phyloP scores from a whole-genome alignment of 192 early-diverging fungal species.

The Mortierella hygrophila region DNA sequence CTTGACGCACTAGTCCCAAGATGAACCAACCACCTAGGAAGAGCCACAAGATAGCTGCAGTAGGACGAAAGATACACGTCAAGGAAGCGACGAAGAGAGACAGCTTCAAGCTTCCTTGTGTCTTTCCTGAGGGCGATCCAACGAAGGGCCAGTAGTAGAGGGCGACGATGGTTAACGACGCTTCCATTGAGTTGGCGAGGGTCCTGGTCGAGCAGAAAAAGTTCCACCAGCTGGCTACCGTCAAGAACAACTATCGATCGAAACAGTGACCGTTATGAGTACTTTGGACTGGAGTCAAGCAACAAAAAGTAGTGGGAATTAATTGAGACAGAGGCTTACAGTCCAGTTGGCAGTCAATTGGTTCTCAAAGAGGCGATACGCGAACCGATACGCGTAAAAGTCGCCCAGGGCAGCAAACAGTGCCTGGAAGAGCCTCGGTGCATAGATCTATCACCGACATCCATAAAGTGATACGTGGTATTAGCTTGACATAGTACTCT shows the following conservation, averaged over 20 bases:
- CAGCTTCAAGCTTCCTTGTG: conserved; percentile 12
- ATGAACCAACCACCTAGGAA: conserved; percentile 77
- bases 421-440: conserved; percentile 83
- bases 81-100: conserved; percentile 81
- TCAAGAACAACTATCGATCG: conserved; percentile 60
- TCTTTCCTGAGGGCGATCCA: not conserved
- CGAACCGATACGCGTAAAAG: conserved; percentile 80
- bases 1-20: conserved; percentile 12
- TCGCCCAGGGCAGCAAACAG: conserved; percentile 80
- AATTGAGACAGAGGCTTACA: conserved; percentile 51
- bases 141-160: conserved; percentile 91
- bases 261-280: not conserved
- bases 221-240: conserved; percentile 71
- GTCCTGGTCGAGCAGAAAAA: conserved; percentile 66
- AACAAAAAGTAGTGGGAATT: not conserved
- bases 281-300: not conserved
- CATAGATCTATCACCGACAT: conserved; percentile 65
- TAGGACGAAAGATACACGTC: conserved; percentile 90
- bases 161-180: conserved; percentile 77
- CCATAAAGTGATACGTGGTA: not conserved
- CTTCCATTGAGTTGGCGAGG: conserved; percentile 80
- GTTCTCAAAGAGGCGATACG: conserved; percentile 70
- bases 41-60: conserved; percentile 89
- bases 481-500: not conserved
- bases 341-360: conserved; percentile 72